Percentiles rank a stretch among this genome's conserved stretches.
These are phyloP conservation scores for Acanthamoeba sp. DNA, from an alignment of 208 protist genomes.

Conservation along the genomic window DNA sequence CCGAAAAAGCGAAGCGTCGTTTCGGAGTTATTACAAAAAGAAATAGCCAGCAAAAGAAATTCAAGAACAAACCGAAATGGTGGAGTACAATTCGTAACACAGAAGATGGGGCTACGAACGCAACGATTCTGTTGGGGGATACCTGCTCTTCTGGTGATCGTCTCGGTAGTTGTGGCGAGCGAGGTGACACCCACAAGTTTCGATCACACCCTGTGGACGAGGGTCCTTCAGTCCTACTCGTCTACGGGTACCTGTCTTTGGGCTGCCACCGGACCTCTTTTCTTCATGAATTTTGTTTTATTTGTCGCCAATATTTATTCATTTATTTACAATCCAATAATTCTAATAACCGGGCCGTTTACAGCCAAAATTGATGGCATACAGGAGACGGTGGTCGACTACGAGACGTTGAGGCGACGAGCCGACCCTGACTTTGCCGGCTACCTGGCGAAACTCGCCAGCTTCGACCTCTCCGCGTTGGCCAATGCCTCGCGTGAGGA, in stretches of 20 bases:
- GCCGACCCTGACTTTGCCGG: background rate
- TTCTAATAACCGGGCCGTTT: background rate
- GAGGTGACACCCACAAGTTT: background rate
- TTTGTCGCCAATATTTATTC: background rate
- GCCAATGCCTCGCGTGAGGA: background rate
- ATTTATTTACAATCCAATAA: background rate
- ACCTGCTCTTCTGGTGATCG: background rate
- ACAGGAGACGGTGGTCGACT: constrained; percentile 62
- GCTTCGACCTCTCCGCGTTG: background rate
- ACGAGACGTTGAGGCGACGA: background rate
- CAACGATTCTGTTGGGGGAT: no score
- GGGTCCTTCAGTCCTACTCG: constrained; percentile 9
- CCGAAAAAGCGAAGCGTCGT: no score
- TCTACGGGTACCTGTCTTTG: background rate
- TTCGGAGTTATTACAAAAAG: no score
- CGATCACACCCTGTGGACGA: constrained; percentile 7
- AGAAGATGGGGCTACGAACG: no score
- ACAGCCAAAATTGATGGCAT: constrained; percentile 61
- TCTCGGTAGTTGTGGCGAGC: background rate
- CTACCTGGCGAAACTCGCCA: background rate
- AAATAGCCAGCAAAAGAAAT: no score
- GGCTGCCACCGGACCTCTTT: background rate
- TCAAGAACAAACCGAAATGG: no score
- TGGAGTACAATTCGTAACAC: no score
- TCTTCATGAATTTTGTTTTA: background rate